phyloP scores from a whole-genome alignment of 371 early-diverging fungal species.

The Umbelopsis sp. region DNA sequence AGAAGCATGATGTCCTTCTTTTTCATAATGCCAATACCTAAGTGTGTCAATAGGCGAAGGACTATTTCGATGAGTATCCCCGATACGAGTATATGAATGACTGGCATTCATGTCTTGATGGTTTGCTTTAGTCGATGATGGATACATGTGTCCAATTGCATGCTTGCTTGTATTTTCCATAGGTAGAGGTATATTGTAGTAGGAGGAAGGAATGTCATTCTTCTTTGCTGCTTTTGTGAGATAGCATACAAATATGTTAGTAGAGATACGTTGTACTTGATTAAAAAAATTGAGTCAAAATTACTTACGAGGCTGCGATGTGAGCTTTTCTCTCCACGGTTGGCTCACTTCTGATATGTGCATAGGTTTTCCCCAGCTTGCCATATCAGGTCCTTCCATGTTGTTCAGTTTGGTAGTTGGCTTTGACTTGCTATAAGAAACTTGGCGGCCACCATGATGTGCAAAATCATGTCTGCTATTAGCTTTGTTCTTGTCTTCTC shows the following conservation, averaged over 20 bases:
- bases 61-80: not conserved
- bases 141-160: not conserved
- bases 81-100: not conserved
- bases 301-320: not conserved
- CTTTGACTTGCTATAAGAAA: not conserved
- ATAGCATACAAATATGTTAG: not conserved
- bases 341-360: not conserved
- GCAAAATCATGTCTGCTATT: not conserved
- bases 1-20: not conserved
- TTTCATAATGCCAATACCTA: not conserved
- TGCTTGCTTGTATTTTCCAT: not conserved
- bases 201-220: slow-evolving; percentile 14
- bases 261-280: not conserved
- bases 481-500: not conserved
- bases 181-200: slow-evolving; percentile 10
- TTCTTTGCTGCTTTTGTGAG: not conserved
- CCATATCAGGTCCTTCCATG: not conserved
- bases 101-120: not conserved
- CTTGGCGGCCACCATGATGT: not conserved
- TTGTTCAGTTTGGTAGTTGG: not conserved
- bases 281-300: too few relatives aligned
- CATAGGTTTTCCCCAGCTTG: not conserved
- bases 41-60: not conserved
- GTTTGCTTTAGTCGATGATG: not conserved
- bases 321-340: slow-evolving; percentile 9